Percentiles rank a stretch among this genome's conserved stretches.
These are phyloP conservation scores for Leccinum broughii DNA, from an alignment of 768 basidiomycete genomes.

Conservation along the genomic window DNA sequence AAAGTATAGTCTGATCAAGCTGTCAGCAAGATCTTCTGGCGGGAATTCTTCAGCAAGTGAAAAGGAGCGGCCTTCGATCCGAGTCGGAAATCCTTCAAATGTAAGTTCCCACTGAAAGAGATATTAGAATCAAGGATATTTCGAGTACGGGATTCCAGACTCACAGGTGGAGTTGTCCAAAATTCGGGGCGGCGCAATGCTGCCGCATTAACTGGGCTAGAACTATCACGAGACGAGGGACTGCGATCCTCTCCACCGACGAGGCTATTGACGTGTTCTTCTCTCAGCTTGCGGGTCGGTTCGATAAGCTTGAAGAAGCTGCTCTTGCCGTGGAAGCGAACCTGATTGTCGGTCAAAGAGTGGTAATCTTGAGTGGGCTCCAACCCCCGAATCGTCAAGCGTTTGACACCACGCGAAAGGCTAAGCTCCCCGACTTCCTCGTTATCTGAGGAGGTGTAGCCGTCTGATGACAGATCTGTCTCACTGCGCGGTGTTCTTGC, in stretches of 20 bases:
- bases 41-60: constrained; percentile 54
- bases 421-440: constrained; percentile 42
- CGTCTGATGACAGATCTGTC: constrained; percentile 30
- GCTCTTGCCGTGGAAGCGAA: constrained; percentile 64
- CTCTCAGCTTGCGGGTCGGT: constrained; percentile 51
- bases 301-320: constrained; percentile 57
- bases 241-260: constrained; percentile 19
- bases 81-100: constrained; percentile 47
- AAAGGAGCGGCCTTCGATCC: constrained; percentile 28
- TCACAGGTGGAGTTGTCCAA: constrained; percentile 59
- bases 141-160: constrained; percentile 20
- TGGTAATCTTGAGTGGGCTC: constrained; percentile 37
- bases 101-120: constrained; percentile 55
- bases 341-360: constrained; percentile 39
- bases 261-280: constrained; percentile 47
- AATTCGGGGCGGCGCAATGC: constrained; percentile 45
- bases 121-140: neutral
- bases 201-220: constrained; percentile 23
- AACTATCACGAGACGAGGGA: constrained; percentile 19
- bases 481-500: constrained; percentile 28
- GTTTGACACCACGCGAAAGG: constrained; percentile 39
- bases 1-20: constrained; percentile 72
- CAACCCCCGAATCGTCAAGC: constrained; percentile 38
- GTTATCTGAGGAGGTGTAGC: constrained; percentile 34
- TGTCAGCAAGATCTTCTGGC: constrained; percentile 55